phyloP scores from a whole-genome alignment of 2,329 filamentous ascomycete species.

The Colletotrichum magnum region DNA sequence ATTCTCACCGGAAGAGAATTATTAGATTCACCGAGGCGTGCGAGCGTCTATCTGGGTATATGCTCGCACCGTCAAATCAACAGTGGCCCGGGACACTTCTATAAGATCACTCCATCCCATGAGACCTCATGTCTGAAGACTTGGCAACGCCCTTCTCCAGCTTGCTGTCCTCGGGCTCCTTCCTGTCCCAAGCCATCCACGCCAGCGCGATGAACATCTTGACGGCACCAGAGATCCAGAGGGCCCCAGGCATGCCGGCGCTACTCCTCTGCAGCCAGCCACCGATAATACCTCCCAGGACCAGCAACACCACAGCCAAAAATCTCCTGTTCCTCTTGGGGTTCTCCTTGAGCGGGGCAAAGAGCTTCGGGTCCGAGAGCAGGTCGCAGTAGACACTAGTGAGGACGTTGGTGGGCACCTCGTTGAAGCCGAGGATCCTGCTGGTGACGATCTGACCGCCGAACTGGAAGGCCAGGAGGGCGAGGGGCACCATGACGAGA shows the following conservation, averaged over 20 bases:
- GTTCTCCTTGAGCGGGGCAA: conserved; percentile 57
- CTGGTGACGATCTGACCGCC: conserved; percentile 67
- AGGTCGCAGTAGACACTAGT: conserved; percentile 70
- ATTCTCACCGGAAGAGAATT: neutral
- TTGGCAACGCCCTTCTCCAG: conserved; percentile 31
- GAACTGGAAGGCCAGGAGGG: conserved; percentile 66
- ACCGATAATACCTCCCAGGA: conserved; percentile 62
- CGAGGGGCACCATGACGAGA: conserved; percentile 60
- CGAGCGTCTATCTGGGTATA: conserved; percentile 14
- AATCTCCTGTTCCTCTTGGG: conserved; percentile 65
- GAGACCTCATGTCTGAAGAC: neutral
- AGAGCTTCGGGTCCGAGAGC: conserved; percentile 63
- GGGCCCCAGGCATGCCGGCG: conserved; percentile 55
- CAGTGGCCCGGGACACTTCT: neutral
- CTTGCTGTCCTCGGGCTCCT: conserved; percentile 38
- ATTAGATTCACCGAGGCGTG: neutral
- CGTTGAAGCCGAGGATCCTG: conserved; percentile 64
- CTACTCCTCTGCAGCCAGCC: conserved; percentile 62
- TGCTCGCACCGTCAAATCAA: neutral
- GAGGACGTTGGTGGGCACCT: conserved; percentile 68
- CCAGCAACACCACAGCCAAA: conserved; percentile 58
- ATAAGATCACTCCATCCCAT: neutral
- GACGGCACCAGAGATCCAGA: conserved; percentile 62
- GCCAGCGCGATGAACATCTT: conserved; percentile 57
- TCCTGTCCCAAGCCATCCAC: conserved; percentile 52